Evolutionary conservation across 257 asterid species (phyloP).

Genomic region (Solanum appendiculatum): DNA sequence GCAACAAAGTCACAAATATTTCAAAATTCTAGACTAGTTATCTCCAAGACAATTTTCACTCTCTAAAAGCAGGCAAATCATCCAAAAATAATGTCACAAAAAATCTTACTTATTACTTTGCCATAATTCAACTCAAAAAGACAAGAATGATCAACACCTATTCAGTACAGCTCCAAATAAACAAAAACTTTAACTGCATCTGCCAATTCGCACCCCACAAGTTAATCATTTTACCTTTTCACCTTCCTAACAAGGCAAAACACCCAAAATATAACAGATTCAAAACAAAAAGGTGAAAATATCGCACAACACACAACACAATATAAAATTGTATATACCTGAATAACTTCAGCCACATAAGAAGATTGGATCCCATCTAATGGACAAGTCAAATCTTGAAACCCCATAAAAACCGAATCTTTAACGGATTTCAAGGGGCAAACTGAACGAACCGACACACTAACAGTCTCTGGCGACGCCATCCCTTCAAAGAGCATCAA

Average conservation of each 20-base stretch:
- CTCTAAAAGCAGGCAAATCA: background rate
- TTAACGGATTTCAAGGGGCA: conserved; percentile 47
- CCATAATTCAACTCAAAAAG: background rate
- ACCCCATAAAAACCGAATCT: conserved; percentile 42
- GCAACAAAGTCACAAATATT: background rate
- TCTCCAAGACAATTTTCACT: background rate
- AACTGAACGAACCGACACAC: conserved; percentile 27
- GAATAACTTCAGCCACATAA: conserved; percentile 40
- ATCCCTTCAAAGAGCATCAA: conserved; percentile 34
- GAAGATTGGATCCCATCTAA: conserved; percentile 25
- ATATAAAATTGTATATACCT: conserved; percentile 24
- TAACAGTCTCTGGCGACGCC: conserved; percentile 31
- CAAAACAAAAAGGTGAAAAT: background rate
- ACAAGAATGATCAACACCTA: background rate
- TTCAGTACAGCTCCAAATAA: background rate
- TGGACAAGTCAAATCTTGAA: conserved; percentile 32
- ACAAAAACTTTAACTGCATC: background rate
- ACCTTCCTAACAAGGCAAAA: background rate
- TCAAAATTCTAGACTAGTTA: background rate
- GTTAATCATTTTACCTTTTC: background rate
- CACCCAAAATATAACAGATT: background rate
- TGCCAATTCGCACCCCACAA: background rate
- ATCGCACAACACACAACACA: background rate
- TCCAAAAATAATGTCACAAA: background rate
- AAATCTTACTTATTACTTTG: background rate